Evolutionary conservation across 2,329 filamentous ascomycete genomes (phyloP).

Genomic region (Microdochium nivale): DNA sequence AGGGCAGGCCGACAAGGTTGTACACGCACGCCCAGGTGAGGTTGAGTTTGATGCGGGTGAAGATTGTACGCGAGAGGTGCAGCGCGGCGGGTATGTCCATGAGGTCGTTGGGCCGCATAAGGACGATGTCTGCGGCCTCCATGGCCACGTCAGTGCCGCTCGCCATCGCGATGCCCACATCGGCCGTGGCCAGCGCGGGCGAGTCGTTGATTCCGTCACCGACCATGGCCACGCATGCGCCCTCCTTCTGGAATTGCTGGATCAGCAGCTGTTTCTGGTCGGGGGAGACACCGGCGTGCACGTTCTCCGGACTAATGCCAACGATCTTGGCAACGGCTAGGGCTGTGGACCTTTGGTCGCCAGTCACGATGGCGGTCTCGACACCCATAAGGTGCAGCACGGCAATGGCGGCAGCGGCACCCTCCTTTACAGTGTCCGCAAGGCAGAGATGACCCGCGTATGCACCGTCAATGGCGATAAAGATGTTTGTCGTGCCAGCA

Average conservation of each 20-base stretch:
- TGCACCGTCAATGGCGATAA: conserved; percentile 73
- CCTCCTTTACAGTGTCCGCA: conserved; percentile 84
- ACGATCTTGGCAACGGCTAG: conserved; percentile 74
- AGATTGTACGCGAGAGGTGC: conserved; percentile 74
- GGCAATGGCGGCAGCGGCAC: conserved; percentile 69
- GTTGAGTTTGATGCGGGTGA: conserved; percentile 88
- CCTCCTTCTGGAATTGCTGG: conserved; percentile 61
- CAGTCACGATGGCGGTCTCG: conserved; percentile 84
- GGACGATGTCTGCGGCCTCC: conserved; percentile 91
- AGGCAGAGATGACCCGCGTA: conserved; percentile 81
- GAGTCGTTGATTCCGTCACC: conserved; percentile 98
- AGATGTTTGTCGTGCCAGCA: conserved; percentile 81
- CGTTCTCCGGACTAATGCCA: conserved; percentile 66
- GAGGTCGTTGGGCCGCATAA: conserved; percentile 87
- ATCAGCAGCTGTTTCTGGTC: conserved; percentile 87
- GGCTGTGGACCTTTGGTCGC: conserved; percentile 80
- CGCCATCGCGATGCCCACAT: conserved; percentile 87
- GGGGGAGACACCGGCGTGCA: conserved; percentile 82
- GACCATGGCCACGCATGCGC: conserved; percentile 87
- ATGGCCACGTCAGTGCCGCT: conserved; percentile 95
- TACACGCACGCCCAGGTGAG: conserved; percentile 89
- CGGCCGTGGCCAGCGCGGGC: conserved; percentile 83
- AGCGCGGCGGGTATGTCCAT: conserved; percentile 88
- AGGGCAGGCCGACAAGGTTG: conserved; percentile 83
- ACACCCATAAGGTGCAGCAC: conserved; percentile 81